A percentile compares a stretch with the other conserved stretches of the same genome.
Conservation (phyloP, 1,284 basidiomycete species). For the Naganishia liquefaciens region DNA sequence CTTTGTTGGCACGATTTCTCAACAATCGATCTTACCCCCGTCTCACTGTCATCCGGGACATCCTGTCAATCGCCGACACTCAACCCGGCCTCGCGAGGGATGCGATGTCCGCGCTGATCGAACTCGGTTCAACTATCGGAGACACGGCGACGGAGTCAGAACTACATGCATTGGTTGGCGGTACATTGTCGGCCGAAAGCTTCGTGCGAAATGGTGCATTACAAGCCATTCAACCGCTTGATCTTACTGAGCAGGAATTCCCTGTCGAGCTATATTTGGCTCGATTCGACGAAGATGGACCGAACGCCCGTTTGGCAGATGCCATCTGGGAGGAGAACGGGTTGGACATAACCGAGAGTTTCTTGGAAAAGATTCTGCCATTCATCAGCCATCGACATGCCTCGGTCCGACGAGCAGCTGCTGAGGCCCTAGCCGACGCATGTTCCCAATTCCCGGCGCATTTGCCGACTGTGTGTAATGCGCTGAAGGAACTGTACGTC, state of each 20-base stretch:
- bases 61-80: conserved; percentile 72
- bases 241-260: conserved; percentile 93
- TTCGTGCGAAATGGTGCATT: conserved; percentile 86
- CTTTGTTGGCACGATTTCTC: conserved; percentile 77
- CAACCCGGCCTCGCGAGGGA: conserved; percentile 85
- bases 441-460: conserved; percentile 72
- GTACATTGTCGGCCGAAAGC: conserved; percentile 82
- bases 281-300: conserved; percentile 87
- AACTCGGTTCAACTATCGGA: conserved; percentile 79
- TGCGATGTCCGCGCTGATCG: conserved; percentile 77
- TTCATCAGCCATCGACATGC: conserved; percentile 77
- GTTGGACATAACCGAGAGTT: conserved; percentile 78
- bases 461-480: conserved; percentile 58
- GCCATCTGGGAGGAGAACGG: conserved; percentile 97
- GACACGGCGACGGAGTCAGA: conserved; percentile 67
- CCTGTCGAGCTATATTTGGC: conserved; percentile 85
- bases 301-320: conserved; percentile 79
- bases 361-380: conserved; percentile 64
- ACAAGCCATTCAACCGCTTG: conserved; percentile 89
- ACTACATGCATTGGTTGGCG: conserved; percentile 66
- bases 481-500: conserved; percentile 72
- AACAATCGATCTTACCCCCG: conserved; percentile 71
- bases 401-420: conserved; percentile 76
- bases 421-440: conserved; percentile 74
- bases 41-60: conserved; percentile 66